Conservation (phyloP, 495 filamentous ascomycete species). For the Penicillium paxilli region DNA sequence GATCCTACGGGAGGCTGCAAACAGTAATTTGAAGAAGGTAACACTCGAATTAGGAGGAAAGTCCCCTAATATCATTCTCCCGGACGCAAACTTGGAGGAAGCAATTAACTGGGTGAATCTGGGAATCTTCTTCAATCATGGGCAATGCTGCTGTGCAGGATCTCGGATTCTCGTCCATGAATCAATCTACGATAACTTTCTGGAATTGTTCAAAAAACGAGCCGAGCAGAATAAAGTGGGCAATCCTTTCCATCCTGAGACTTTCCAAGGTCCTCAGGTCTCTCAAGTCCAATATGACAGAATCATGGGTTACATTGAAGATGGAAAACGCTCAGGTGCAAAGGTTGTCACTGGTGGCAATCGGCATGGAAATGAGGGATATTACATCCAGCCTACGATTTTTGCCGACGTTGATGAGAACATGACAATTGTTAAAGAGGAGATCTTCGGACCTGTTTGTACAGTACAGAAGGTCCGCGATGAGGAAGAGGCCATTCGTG, state of each 20-base stretch:
- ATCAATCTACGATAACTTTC: slow-evolving; percentile 66
- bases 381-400: slow-evolving; percentile 90
- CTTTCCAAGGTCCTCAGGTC: slow-evolving; percentile 91
- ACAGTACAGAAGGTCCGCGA: slow-evolving; percentile 79
- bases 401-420: slow-evolving; percentile 75
- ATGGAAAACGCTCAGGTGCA: slow-evolving; percentile 75
- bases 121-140: slow-evolving; percentile 91
- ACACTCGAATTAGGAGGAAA: slow-evolving; percentile 90
- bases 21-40: slow-evolving; percentile 89
- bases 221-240: slow-evolving; percentile 73
- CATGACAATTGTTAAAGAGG: slow-evolving; percentile 92
- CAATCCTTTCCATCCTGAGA: slow-evolving; percentile 74
- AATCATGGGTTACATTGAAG: slow-evolving; percentile 86
- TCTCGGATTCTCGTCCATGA: slow-evolving; percentile 82
- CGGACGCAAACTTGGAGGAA: slow-evolving; percentile 84
- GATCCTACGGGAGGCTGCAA: slow-evolving; percentile 85
- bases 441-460: slow-evolving; percentile 89
- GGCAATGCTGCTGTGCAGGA: slow-evolving; percentile 87
- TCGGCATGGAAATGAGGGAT: slow-evolving; percentile 76
- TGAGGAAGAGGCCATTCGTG: slow-evolving; percentile 68
- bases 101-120: slow-evolving; percentile 90
- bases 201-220: slow-evolving; percentile 73
- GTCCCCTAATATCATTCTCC: slow-evolving; percentile 86
- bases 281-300: slow-evolving; percentile 84
- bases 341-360: slow-evolving; percentile 74